Evolutionary conservation across 768 basidiomycete genomes (phyloP).

Genomic region (Tephrocybe sp.): DNA sequence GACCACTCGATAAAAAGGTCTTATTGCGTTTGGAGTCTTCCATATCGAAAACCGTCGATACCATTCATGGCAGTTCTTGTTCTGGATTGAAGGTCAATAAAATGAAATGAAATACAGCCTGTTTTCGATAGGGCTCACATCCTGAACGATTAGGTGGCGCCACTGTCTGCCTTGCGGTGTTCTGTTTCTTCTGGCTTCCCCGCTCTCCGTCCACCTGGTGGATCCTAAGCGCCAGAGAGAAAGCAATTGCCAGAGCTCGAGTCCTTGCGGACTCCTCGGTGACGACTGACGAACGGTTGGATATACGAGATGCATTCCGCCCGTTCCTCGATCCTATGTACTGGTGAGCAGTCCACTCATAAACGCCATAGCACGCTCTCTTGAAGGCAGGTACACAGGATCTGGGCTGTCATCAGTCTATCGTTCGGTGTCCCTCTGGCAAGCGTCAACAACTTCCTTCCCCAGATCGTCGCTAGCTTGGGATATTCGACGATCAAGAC

Average conservation of each 20-base stretch:
- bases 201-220: conserved; percentile 42
- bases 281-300: conserved; percentile 37
- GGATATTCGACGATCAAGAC: conserved; percentile 50
- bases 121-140: background rate
- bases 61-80: conserved; percentile 51
- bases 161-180: conserved; percentile 41
- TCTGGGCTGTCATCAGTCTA: conserved; percentile 46
- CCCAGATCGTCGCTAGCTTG: conserved; percentile 45
- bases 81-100: conserved; percentile 48
- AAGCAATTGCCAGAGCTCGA: conserved; percentile 38
- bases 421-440: conserved; percentile 49
- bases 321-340: conserved; percentile 46
- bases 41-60: conserved; percentile 41
- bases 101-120: background rate
- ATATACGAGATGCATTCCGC: conserved; percentile 42
- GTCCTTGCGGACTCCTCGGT: conserved; percentile 49
- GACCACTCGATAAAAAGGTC: conserved; percentile 24
- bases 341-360: conserved; percentile 26
- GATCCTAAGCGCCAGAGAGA: conserved; percentile 36
- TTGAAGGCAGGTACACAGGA: no score
- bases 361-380: background rate
- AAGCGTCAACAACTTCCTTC: conserved; percentile 55
- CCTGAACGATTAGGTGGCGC: conserved; percentile 30
- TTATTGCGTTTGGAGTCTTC: conserved; percentile 54
- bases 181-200: conserved; percentile 49